Base-by-base conservation (phyloP, 2,329 filamentous ascomycete genomes). In the Cadophora luteo-olivacea region DNA sequence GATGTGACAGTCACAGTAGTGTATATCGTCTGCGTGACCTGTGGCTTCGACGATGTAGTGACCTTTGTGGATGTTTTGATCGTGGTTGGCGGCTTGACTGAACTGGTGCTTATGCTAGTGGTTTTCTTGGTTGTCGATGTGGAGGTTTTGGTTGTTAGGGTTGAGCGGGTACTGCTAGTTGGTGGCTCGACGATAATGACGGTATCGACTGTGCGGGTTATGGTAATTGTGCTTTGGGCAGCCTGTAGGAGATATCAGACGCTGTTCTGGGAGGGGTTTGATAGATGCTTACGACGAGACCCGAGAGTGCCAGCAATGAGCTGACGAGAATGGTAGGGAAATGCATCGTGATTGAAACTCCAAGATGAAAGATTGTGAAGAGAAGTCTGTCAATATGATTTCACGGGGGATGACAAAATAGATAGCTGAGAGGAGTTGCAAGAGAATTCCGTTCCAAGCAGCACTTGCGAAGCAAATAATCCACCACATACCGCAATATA, bases 91-190 rank as follows among this genome's bases (percentile, higher is more conserved):
- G 32, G 16, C 12, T 58, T 58, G 32, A 41, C 7, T 14, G 55
- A n/a, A 19, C 45, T 49, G 45, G n/a, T 55, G 14, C 25, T 55
- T 25, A 11, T 55, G 14, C 25, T 55, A 16, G 24, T 60, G 57
- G 36, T 7, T 45, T 58, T 58, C n/a, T 60, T 60, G 22, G 55
- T 58, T 22, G 32, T 58, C 14, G 55, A 9, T 58, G 32, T 58
- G 6, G 33, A 22, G 55, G 51, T 29, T 54, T 54, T 54, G 51
- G 52, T 55, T 19, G 52, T 33, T 3, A 55, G 52, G 5, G 52
- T 55, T 33, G 52, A 55, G 14, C 14, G 36, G 36, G 36, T 11
- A 5, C 24, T 33, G 12, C 52, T 55, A 14, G 52, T 55, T 33
- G 25, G 52, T 32, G 36, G 57, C 36, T 60, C 33, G 57, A n/a